These are phyloP conservation scores for Davidsoniella neocaledoniae DNA, from an alignment of 2,329 filamentous ascomycete genomes.

Conservation along the genomic window DNA sequence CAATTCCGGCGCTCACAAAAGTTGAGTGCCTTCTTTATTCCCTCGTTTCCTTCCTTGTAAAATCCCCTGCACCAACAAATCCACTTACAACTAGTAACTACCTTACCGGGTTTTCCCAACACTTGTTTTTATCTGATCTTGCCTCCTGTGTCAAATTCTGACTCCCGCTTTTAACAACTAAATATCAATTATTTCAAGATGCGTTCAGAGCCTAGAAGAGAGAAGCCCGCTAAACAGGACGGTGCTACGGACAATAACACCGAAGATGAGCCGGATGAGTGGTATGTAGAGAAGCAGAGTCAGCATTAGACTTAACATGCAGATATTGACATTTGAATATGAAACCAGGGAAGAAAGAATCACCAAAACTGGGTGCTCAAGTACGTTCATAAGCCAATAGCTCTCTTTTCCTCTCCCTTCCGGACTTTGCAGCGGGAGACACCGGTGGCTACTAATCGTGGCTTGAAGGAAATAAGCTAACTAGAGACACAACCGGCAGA, in stretches of 20 bases:
- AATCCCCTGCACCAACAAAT: not conserved
- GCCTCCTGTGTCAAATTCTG: too few species aligned
- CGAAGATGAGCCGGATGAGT: conserved; percentile 88
- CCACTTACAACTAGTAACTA: not conserved
- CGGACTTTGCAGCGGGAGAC: not conserved
- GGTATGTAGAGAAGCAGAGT: conserved; percentile 37
- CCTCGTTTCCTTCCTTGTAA: not conserved
- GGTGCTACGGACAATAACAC: conserved; percentile 28
- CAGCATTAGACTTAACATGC: conserved; percentile 12
- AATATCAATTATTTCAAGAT: too few species aligned
- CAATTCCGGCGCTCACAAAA: too few species aligned
- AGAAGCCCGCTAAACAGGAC: conserved; percentile 15
- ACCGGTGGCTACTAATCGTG: not conserved
- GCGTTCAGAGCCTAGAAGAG: not conserved
- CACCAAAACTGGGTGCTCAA: conserved; percentile 85
- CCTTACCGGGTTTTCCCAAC: not conserved
- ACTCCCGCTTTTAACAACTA: too few species aligned
- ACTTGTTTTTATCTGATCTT: too few species aligned
- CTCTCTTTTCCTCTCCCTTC: not conserved
- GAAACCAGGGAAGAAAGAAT: conserved; percentile 79
- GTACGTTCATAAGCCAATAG: conserved; percentile 30
- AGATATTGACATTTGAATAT: not conserved
- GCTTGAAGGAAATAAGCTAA: not conserved
- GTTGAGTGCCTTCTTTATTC: too few species aligned
- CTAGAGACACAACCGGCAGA: conserved; percentile 29